A percentile compares a stretch with the other conserved stretches of the same genome.
Conservation (phyloP, 805 yeast species). For the Tetrapisispora phaffii region DNA sequence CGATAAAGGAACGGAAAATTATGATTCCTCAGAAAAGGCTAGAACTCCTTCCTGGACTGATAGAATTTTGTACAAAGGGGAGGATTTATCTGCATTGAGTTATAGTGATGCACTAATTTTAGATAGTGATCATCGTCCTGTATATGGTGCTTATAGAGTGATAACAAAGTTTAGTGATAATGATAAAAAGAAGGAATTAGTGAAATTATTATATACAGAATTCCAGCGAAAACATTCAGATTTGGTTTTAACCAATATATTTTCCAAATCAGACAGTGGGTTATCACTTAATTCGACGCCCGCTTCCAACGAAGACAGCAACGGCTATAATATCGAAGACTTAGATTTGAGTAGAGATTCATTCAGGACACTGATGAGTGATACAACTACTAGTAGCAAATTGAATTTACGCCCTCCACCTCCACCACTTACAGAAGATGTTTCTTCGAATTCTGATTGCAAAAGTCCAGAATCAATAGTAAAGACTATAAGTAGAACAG, state of each 20-base stretch:
- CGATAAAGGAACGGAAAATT: constrained; percentile 69
- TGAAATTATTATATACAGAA: constrained; percentile 48
- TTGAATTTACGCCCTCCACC: constrained; percentile 2
- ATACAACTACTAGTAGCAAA: background rate
- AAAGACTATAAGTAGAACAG: background rate
- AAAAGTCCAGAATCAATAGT: background rate
- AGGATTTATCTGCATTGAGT: constrained; percentile 46
- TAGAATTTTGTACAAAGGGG: constrained; percentile 61
- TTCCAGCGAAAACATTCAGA: constrained; percentile 34
- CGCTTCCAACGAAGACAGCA: background rate
- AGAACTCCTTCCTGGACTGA: constrained; percentile 97
- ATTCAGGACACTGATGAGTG: background rate
- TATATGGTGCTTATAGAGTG: constrained; percentile 65
- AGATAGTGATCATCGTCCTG: constrained; percentile 89
- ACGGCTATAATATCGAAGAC: background rate
- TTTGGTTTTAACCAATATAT: background rate
- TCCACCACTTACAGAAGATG: background rate
- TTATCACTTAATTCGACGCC: background rate
- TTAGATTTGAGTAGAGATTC: background rate
- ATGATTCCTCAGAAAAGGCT: constrained; percentile 86
- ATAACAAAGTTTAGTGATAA: constrained; percentile 65
- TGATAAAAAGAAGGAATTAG: constrained; percentile 42
- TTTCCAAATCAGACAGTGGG: background rate
- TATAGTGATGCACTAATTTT: constrained; percentile 57
- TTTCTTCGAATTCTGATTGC: background rate